Conservation (phyloP, 2,329 filamentous ascomycete species). For the Cladorrhinum sp. region DNA sequence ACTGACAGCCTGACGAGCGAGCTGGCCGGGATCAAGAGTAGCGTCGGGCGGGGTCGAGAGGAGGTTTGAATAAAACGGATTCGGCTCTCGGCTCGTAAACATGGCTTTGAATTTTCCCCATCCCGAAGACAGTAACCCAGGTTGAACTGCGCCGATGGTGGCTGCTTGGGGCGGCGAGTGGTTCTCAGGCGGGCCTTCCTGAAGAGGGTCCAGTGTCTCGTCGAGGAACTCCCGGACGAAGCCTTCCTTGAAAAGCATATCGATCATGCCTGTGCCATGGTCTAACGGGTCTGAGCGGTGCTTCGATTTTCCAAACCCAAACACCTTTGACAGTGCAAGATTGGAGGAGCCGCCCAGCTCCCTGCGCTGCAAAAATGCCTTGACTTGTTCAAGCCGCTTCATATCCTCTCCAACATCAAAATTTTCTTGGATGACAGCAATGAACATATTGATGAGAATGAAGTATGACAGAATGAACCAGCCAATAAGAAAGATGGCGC, state of each 20-base stretch:
- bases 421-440: conserved; percentile 99
- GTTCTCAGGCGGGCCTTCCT: conserved; percentile 37
- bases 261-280: conserved; percentile 85
- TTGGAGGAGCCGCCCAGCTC: conserved; percentile 76
- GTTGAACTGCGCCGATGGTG: conserved; percentile 44
- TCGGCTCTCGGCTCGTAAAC: conserved; percentile 70
- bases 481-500: conserved; percentile 81
- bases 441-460: conserved; percentile 99
- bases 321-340: conserved; percentile 70
- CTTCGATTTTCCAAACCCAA: conserved; percentile 58
- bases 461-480: conserved; percentile 97
- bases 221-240: conserved; percentile 94
- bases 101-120: conserved; percentile 59
- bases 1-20: conserved; percentile 86
- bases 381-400: conserved; percentile 94
- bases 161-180: conserved; percentile 35
- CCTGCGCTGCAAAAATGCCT: conserved; percentile 87
- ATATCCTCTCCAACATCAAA: conserved; percentile 99
- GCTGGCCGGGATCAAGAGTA: conserved; percentile 75
- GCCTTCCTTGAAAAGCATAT: conserved; percentile 95
- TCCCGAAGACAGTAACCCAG: conserved; percentile 56
- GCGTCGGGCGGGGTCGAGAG: conserved; percentile 71
- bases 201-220: conserved; percentile 54
- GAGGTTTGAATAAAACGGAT: conserved; percentile 85
- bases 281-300: conserved; percentile 78